Evolutionary conservation across 1,284 basidiomycete genomes (phyloP), one percentile per base, ranked within the genome.

Genomic region (Ganoderma lucidum): DNA sequence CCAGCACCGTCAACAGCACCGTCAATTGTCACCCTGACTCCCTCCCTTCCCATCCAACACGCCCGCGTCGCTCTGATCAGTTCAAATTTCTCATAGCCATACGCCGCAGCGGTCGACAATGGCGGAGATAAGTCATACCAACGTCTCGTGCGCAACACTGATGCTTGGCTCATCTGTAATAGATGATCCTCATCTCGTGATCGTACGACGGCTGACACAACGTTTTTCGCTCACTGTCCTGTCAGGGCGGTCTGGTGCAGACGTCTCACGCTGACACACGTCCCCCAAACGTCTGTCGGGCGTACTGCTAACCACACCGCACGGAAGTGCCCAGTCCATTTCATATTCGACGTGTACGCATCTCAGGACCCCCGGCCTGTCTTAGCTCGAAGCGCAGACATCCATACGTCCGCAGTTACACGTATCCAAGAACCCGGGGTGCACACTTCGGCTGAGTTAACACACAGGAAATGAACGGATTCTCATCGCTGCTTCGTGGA

Each of bases 1-100:
- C 6, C 58, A 42, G 60, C 42, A 32, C 19, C 45, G 10, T 60
- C 62, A 64, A 68, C 58, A 42, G 60, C 42, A 32, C 19, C 45
- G 10, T 60, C 62, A 64, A 68, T 60, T 64, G 56, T 62, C 44
- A 48, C 23, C 15, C 28, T 56, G 53, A 56, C 53, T 56, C 53
- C 10, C 15, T 30, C 53, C 53, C 23, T 53, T 28, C 23, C 23
- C 23, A 23, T 12, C 23, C 48, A 10, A 32, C 53, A 56, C 14
- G 9, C 53, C 4, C 30, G 30, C 30, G 30, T 56, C 15, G 32
- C 30, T 30, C 23, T 23, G 23, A 23, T 53, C 53, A 56, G 15
- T 30, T 35, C 35, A 35, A 35, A 35, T 8, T 35, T 28, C 53
- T 35, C 30, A 35, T 56, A 35, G 9, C 53, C 53, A 56, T 17